phyloP scores from a whole-genome alignment of 1,284 basidiomycete genomes.

The Pyrrhoderma lamaoense region DNA sequence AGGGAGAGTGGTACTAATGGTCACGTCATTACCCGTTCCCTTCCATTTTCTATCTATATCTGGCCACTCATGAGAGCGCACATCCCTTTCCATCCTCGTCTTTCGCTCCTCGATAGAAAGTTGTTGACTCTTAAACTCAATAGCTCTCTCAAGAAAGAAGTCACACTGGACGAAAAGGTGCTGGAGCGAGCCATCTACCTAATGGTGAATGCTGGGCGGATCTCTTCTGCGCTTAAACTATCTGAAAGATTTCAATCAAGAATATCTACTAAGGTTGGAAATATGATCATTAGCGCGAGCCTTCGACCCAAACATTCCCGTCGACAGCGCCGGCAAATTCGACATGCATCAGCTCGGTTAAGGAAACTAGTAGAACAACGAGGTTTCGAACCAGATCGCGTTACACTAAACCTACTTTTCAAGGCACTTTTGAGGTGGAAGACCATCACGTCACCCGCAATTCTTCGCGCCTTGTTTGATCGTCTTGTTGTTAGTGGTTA shows the following conservation, averaged over 20 bases:
- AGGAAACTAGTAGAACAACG: conserved; percentile 33
- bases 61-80: conserved; percentile 12
- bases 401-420: conserved; percentile 58
- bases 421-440: conserved; percentile 48
- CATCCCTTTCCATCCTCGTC: conserved; percentile 13
- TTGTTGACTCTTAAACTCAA: conserved; percentile 12
- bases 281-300: conserved; percentile 44
- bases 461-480: conserved; percentile 52
- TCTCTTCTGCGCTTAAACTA: conserved; percentile 36
- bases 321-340: conserved; percentile 38
- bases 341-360: conserved; percentile 34
- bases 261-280: conserved; percentile 36
- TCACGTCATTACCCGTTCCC: conserved; percentile 5
- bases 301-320: conserved; percentile 26
- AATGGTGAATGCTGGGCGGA: conserved; percentile 31
- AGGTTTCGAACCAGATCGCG: conserved; percentile 48
- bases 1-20: not conserved
- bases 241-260: conserved; percentile 27
- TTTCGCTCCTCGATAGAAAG: conserved; percentile 9
- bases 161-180: conserved; percentile 10
- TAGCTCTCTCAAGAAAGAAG: conserved; percentile 20
- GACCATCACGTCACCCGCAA: conserved; percentile 31
- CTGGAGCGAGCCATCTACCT: conserved; percentile 25
- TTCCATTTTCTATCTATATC: conserved; percentile 15
- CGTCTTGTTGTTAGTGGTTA: conserved; percentile 50